phyloP scores from a whole-genome alignment of 1,284 basidiomycete species.

The Agroathelia rolfsii region DNA sequence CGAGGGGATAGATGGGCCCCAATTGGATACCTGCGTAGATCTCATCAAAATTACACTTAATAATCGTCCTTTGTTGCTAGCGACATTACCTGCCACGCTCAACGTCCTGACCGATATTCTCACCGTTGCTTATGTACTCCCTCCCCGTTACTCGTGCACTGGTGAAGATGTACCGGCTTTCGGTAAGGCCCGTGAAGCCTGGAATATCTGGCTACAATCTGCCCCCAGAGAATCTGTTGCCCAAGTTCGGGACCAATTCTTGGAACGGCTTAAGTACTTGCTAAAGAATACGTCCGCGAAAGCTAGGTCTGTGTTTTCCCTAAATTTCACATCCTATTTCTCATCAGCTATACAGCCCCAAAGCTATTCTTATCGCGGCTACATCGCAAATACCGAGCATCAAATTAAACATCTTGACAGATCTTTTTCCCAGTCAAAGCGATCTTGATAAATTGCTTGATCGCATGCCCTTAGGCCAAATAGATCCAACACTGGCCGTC shows the following conservation, averaged over 20 bases:
- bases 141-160: conserved; percentile 20
- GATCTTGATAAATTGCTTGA: conserved; percentile 41
- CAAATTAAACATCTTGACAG: conserved; percentile 26
- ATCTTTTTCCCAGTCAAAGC: conserved; percentile 42
- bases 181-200: conserved; percentile 23
- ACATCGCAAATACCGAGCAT: conserved; percentile 24
- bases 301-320: too few species aligned
- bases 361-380: too few species aligned
- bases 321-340: too few species aligned
- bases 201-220: conserved; percentile 26
- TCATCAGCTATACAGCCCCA: too few species aligned
- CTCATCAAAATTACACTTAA: conserved; percentile 25
- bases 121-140: conserved; percentile 36
- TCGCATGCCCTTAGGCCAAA: conserved; percentile 34
- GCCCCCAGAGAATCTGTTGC: conserved; percentile 9
- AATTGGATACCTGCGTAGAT: conserved; percentile 24
- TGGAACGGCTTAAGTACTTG: too few species aligned
- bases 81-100: conserved; percentile 9
- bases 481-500: conserved; percentile 52
- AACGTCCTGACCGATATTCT: conserved; percentile 37
- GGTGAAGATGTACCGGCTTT: conserved; percentile 15
- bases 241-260: too few species aligned
- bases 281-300: too few species aligned
- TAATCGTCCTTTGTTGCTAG: conserved; percentile 11
- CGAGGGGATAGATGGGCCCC: conserved; percentile 10